Evolutionary conservation across 345 rosid species (phyloP).

Genomic region (Populus simonii): DNA sequence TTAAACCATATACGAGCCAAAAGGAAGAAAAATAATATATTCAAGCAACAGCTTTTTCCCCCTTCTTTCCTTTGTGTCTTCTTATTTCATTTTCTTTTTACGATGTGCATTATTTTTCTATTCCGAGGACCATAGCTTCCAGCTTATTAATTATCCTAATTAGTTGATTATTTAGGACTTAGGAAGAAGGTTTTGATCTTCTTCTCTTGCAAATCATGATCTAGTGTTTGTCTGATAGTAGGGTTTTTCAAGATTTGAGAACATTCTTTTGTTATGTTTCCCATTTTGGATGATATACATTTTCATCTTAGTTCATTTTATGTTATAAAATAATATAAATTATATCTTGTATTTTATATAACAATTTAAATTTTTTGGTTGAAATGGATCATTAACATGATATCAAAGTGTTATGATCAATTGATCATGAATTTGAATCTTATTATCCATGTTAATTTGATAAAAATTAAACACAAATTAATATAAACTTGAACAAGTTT

Average conservation of each 20-base stretch:
- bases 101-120: too few relatives aligned
- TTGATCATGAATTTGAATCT: fast-evolving
- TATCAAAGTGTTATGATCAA: fast-evolving
- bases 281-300: not conserved
- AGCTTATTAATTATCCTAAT: not conserved
- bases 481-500: fast-evolving
- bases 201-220: not conserved
- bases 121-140: not conserved
- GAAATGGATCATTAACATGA: fast-evolving
- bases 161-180: not conserved
- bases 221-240: not conserved
- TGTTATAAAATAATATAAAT: too few relatives aligned
- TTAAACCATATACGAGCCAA: conserved; percentile 11
- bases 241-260: not conserved
- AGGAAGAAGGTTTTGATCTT: not conserved
- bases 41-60: not conserved
- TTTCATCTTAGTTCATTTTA: not conserved
- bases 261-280: not conserved
- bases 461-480: too few relatives aligned
- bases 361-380: too few relatives aligned
- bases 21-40: too few relatives aligned
- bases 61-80: too few relatives aligned
- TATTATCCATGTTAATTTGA: too few relatives aligned
- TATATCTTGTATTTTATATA: too few relatives aligned
- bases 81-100: too few relatives aligned